Base-by-base conservation (phyloP, 2,329 filamentous ascomycete genomes). In the Lecanicillium sp. region DNA sequence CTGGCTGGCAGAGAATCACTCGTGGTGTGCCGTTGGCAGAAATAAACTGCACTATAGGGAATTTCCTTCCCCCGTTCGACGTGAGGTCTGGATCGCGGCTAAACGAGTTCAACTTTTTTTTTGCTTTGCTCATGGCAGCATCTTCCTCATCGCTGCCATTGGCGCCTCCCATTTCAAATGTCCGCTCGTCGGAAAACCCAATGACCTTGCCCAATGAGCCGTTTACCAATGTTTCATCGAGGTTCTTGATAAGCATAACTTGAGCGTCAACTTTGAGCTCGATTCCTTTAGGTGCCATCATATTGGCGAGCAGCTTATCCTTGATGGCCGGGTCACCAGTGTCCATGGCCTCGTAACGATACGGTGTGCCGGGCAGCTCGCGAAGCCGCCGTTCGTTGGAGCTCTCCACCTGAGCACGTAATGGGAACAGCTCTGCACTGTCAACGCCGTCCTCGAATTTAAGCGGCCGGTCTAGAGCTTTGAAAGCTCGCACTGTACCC, bases 171-270 rank as follows among this genome's bases (percentile, higher is more conserved):
- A 62, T 59, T 19, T 61, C 57, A 28, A 62, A 64, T 1, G 59
- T 58, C 39, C 54, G 59, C 42, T 63, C 59, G 28, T 64, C 61
- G 3, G 60, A 59, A 42, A 64, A 64, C 5, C 51, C 59, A 41
- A 64, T 72, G 4, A 98, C 83, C 44, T 84, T 89, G 17, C 92
- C 92, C 9, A 98, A 70, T 0, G 90, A 94, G 4, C 92, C 92
- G 54, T 98, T 98, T 49, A 96, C 92, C 1, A 98, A 72, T 0
- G 78, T 81, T 29, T 95, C 87, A 54, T 98, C 92, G 64, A 96
- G 82, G 51, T 98, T 98, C 61, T 98, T 98, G 70, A 98, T 95
- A n/a, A 98, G 69, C 92, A 98, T 98, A 32, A 98, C 94, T 56
- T 98, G 94, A 0, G 92, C 86, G 9, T 88, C 86, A 45, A 92